Evolutionary conservation across 169 alveolate species (phyloP).

Genomic region (Plasmodium vivax): DNA sequence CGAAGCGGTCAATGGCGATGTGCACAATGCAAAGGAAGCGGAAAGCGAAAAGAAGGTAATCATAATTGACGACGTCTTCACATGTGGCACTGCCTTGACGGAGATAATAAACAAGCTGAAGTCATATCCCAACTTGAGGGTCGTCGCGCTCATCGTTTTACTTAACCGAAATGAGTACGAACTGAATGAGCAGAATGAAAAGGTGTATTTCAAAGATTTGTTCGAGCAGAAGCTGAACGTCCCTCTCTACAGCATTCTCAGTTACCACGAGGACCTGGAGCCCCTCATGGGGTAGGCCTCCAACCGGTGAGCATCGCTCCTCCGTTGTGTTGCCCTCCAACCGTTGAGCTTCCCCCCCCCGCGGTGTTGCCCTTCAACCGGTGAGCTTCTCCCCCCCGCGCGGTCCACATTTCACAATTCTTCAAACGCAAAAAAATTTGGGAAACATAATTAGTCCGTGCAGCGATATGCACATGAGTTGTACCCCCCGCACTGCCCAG

Average conservation of each 20-base stretch:
- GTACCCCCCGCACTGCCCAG: neutral
- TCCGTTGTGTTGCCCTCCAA: neutral
- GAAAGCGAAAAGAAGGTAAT: slow-evolving; percentile 15
- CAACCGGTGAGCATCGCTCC: neutral
- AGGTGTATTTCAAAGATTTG: slow-evolving; percentile 27
- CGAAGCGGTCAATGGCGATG: neutral
- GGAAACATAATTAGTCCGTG: neutral
- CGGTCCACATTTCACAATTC: neutral
- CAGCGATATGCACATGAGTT: neutral
- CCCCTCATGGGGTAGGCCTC: neutral
- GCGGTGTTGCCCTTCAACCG: neutral
- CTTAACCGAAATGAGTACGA: slow-evolving; percentile 52
- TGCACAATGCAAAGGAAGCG: neutral
- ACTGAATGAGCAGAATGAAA: slow-evolving; percentile 34
- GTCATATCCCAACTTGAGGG: neutral
- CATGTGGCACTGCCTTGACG: slow-evolving; percentile 54
- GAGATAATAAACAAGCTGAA: slow-evolving; percentile 40
- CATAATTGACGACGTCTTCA: slow-evolving; percentile 57
- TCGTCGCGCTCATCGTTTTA: slow-evolving; percentile 23
- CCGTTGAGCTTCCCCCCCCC: too few species aligned
- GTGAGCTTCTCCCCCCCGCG: neutral
- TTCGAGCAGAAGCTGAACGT: slow-evolving; percentile 17
- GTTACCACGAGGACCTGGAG: slow-evolving; percentile 21
- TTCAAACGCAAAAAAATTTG: neutral
- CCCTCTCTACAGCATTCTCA: slow-evolving; percentile 25